Percentiles rank a stretch among this genome's conserved stretches.
Evolutionary conservation across 352 stramenopile species (phyloP).

Genomic region (Phytophthora multivora): DNA sequence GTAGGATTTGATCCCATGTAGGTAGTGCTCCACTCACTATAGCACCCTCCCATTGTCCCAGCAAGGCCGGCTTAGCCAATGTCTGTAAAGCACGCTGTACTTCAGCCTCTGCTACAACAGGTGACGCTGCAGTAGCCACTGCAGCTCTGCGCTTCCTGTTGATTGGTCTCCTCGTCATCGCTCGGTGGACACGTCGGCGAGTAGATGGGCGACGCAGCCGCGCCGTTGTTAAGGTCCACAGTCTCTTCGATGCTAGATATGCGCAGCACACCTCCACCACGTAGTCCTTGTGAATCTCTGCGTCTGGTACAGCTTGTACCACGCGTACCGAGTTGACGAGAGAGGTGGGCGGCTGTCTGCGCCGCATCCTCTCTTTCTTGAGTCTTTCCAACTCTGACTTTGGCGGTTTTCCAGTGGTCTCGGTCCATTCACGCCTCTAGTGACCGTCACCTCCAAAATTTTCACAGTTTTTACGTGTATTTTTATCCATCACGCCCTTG

Average conservation of each 20-base stretch:
- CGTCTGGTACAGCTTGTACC: background rate
- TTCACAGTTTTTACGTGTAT: background rate
- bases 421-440: background rate
- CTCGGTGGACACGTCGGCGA: background rate
- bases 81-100: background rate
- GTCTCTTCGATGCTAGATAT: background rate
- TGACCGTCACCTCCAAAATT: background rate
- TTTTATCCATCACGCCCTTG: background rate
- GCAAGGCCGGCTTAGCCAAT: background rate
- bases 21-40: background rate
- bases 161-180: background rate
- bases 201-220: background rate
- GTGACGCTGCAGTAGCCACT: background rate
- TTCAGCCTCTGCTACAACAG: background rate
- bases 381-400: background rate
- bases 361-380: background rate
- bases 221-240: background rate
- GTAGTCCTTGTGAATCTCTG: background rate
- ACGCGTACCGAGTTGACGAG: background rate
- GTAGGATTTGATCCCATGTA: constrained; percentile 1
- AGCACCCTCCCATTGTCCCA: constrained; percentile 7
- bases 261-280: background rate
- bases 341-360: background rate
- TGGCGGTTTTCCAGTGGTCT: background rate
- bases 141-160: background rate